A percentile compares a stretch with the other conserved stretches of the same genome.
Evolutionary conservation across 805 yeast genomes (phyloP).

Genomic region (Pichia manshurica): DNA sequence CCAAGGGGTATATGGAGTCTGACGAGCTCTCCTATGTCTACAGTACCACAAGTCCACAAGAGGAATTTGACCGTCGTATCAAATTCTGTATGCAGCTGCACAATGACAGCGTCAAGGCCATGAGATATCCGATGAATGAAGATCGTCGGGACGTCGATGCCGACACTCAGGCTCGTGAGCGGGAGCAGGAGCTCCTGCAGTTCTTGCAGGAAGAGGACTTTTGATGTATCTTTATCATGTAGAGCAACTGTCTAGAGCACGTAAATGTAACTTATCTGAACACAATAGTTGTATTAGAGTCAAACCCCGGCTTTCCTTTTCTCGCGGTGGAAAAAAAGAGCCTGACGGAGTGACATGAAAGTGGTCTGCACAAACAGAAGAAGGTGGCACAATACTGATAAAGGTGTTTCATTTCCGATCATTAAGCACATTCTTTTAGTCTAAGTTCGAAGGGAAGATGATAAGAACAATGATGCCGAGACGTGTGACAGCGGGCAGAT

Average conservation of each 20-base stretch:
- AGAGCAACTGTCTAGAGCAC: background rate
- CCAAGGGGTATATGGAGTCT: constrained; percentile 85
- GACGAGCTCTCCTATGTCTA: constrained; percentile 82
- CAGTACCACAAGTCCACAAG: constrained; percentile 81
- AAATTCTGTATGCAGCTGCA: constrained; percentile 84
- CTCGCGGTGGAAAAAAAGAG: no score
- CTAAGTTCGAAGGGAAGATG: background rate
- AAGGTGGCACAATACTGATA: no score
- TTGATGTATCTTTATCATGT: constrained; percentile 7
- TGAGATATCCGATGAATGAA: constrained; percentile 78
- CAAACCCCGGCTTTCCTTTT: background rate
- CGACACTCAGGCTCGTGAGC: constrained; percentile 50
- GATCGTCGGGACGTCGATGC: constrained; percentile 44
- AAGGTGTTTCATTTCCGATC: no score
- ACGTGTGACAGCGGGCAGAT: background rate
- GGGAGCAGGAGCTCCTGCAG: constrained; percentile 40
- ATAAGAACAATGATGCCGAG: background rate
- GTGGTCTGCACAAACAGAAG: no score
- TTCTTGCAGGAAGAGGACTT: constrained; percentile 46
- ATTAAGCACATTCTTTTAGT: no score
- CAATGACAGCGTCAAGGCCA: constrained; percentile 87
- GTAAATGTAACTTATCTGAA: no score
- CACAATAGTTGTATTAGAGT: no score
- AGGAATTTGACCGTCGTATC: constrained; percentile 87
- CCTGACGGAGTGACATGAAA: no score